Conservation (phyloP, 164 flowering plant genomes). For the Aristolochia californica region DNA sequence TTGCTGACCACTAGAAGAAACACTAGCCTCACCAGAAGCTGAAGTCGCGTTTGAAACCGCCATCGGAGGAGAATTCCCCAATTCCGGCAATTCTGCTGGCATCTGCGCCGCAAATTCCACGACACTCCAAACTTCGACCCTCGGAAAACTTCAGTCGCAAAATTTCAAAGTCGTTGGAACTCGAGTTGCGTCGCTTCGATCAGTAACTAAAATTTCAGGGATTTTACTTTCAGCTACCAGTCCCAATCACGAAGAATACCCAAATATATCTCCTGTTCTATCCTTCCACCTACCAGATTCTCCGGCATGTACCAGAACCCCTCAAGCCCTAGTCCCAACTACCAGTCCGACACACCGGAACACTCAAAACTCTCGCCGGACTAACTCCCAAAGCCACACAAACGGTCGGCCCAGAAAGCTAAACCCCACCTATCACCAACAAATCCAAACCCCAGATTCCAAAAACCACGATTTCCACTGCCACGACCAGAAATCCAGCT, state of each 20-base stretch:
- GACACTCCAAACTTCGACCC: background rate
- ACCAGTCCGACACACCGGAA: background rate
- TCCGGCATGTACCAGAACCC: background rate
- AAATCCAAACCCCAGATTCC: too few species aligned
- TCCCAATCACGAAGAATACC: slow-evolving; percentile 1
- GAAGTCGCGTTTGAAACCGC: slow-evolving; percentile 22
- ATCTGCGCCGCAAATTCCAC: background rate
- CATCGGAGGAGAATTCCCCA: slow-evolving; percentile 30
- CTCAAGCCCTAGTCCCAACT: background rate
- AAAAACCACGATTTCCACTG: too few species aligned
- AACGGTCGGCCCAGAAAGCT: background rate
- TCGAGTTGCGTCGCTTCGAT: background rate
- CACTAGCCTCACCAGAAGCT: slow-evolving; percentile 42
- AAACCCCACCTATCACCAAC: too few species aligned
- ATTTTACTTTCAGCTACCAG: slow-evolving; percentile 5
- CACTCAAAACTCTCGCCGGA: background rate
- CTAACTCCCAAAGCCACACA: background rate
- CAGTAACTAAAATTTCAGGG: background rate
- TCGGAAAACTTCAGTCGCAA: background rate
- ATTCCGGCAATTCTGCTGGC: slow-evolving; percentile 12
- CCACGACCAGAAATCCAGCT: background rate
- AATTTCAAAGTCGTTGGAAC: background rate
- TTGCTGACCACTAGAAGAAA: slow-evolving; percentile 16
- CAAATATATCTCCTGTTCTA: background rate
- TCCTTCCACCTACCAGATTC: slow-evolving; percentile 1